Percentiles rank a stretch among this genome's conserved stretches.
Conservation (phyloP, 495 filamentous ascomycete genomes). For the Rostrohypoxylon terebratum region DNA sequence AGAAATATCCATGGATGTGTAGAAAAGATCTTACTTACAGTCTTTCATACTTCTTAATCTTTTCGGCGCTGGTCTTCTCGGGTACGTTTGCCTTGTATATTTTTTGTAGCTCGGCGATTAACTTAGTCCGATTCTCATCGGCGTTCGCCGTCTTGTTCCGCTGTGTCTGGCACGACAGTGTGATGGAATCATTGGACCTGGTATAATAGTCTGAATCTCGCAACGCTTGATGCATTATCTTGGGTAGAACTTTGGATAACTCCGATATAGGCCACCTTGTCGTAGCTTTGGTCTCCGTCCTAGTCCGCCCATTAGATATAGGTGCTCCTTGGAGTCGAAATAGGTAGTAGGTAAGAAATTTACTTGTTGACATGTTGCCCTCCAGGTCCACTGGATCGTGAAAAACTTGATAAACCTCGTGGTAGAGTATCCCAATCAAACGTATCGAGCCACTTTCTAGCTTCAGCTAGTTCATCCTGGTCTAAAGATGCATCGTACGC, state of each 20-base stretch:
- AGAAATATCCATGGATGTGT: neutral
- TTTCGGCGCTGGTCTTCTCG: slow-evolving; percentile 51
- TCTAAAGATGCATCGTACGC: slow-evolving; percentile 56
- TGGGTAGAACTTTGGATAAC: slow-evolving; percentile 73
- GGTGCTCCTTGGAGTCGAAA: neutral
- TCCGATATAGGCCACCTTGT: slow-evolving; percentile 68
- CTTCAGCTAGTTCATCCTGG: slow-evolving; percentile 72
- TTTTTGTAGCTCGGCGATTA: slow-evolving; percentile 65
- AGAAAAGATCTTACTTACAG: slow-evolving; percentile 46
- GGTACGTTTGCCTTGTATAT: slow-evolving; percentile 68
- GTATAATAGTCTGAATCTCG: slow-evolving; percentile 77
- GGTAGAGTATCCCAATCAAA: slow-evolving; percentile 75
- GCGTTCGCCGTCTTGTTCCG: slow-evolving; percentile 60
- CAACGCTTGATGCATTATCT: slow-evolving; percentile 71
- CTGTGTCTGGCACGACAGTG: slow-evolving; percentile 58
- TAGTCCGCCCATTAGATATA: slow-evolving; percentile 53
- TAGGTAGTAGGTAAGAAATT: slow-evolving; percentile 14
- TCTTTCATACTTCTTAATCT: slow-evolving; percentile 55
- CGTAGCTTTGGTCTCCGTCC: slow-evolving; percentile 93
- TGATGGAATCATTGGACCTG: slow-evolving; percentile 66
- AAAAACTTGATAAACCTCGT: slow-evolving; percentile 76
- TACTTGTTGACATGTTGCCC: slow-evolving; percentile 99
- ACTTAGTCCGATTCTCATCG: slow-evolving; percentile 58
- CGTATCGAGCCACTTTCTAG: slow-evolving; percentile 78
- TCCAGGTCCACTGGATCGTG: slow-evolving; percentile 90